Evolutionary conservation across 169 alveolate genomes (phyloP), one percentile per base, ranked within the genome.

Genomic region (Plasmodium ovale): DNA sequence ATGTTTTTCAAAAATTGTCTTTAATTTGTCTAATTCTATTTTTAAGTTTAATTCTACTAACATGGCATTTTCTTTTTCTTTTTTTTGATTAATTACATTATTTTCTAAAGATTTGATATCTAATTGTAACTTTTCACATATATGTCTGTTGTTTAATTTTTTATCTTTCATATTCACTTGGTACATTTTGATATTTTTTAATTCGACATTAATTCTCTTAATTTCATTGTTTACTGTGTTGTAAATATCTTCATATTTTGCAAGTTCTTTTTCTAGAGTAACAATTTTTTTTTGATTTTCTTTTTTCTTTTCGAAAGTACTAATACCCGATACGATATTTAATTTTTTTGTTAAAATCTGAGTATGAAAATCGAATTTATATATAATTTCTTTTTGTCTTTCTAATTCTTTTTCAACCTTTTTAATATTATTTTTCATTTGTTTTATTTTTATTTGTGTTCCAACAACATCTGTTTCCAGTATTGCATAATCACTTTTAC

Each of bases 41-140:
- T 82, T 82, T 65, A 82, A 31, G 58, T 82, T 82, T 29, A 82
- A 19, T 64, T 82, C 90, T 10, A 82, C 65, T 4, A 82, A 49
- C 71, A 82, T 82, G 59, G 65, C 42, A 29, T 82, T 82, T 82
- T 82, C 90, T 53, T 82, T 82, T 49, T 82, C 90, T 82, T 82
- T 82, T 49, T 65, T 82, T 35, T 82, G 72, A 16, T 37, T 42
- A 58, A 16, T 29, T 37, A 82, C 35, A 42, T 29, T 59, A 29
- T 21, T 64, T 82, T 82, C 90, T 47, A 82, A 56, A 4, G 90
- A 64, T 39, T 82, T 82, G 51, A 82, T 82, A 37, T 82, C 90
- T 25, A 82, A 58, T 29, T 82, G 56, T 42, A 82, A 42, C 25
- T 82, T 65, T 49, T 82, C 82, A 31, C 23, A 47, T 33, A 33